A percentile compares a stretch with the other conserved stretches of the same genome.
phyloP scores from a whole-genome alignment of 2,329 filamentous ascomycete species.

The Sporothrix dimorphospora region DNA sequence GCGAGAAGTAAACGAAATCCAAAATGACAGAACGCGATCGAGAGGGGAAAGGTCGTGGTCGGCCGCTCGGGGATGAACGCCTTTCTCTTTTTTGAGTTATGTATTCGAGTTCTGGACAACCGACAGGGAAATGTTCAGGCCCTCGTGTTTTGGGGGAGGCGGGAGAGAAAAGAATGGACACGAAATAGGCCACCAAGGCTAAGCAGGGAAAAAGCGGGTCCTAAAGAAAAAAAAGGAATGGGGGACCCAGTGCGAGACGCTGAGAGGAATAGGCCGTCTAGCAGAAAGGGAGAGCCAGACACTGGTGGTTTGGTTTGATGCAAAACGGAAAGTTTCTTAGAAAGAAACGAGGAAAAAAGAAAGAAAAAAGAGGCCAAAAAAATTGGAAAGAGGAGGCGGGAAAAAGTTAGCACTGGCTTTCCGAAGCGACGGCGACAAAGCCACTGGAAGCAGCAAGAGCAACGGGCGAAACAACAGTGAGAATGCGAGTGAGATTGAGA shows the following conservation, averaged over 20 bases:
- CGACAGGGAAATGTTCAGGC: not conserved
- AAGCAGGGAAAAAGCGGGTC: slow-evolving; percentile 27
- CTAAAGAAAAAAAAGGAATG: slow-evolving; percentile 25
- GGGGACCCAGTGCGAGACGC: not conserved
- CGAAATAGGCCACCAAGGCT: slow-evolving; percentile 28
- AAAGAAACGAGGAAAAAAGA: not conserved
- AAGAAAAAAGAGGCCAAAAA: not conserved
- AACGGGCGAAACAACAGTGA: slow-evolving; percentile 16
- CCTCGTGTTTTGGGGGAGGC: slow-evolving; percentile 25
- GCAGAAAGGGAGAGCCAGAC: slow-evolving; percentile 16
- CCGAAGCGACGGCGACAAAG: slow-evolving; percentile 12
- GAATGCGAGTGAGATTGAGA: not conserved
- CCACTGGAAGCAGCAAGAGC: slow-evolving; percentile 4
- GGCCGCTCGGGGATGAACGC: slow-evolving; percentile 19
- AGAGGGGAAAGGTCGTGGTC: slow-evolving; percentile 18
- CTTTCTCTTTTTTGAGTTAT: slow-evolving; percentile 8
- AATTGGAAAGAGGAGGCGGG: slow-evolving; percentile 2
- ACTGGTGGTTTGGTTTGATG: not conserved
- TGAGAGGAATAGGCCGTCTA: not conserved
- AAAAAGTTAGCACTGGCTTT: not conserved
- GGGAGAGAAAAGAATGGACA: slow-evolving; percentile 25
- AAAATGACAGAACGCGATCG: slow-evolving; percentile 27
- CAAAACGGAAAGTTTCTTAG: not conserved
- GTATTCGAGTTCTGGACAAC: not conserved
- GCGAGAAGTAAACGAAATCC: not conserved